Evolutionary conservation across 75 land plant species (phyloP), one percentile per base, ranked within the genome.

Genomic region (Pinus albicaulis): DNA sequence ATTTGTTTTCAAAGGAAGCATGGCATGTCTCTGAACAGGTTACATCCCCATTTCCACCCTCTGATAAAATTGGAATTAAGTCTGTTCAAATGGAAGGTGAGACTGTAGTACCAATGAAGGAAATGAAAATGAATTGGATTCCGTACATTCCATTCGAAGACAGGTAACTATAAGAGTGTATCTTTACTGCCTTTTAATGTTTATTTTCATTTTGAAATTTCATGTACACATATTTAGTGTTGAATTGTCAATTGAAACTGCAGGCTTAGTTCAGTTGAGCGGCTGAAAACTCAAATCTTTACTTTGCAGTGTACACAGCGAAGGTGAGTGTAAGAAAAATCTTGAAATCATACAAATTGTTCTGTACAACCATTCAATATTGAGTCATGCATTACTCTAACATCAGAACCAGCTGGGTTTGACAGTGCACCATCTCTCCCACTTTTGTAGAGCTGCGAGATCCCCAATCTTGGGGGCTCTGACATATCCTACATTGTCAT

Each of bases 41-140:
- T 24, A 87, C 85, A 12, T 95, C 99, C 38, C 93, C 93, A 65
- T 85, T 89, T 77, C 98, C 99, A 48, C 99, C 99, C 14, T 98
- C 99, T 62, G 98, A 98, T 76, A 92, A 98, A 75, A 89, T 98
- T 61, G 99, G 99, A 7, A 86, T 98, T 28, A 98, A 94, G 59
- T 98, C 99, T 69, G 92, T 98, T 57, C 99, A 98, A 81, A 91
- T 93, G 82, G 99, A 91, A 64, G 84, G 65, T 14, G 99, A 98
- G 77, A 91, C 88, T 71, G 88, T 98, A 55, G 80, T 98, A 52
- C 96, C 99, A 17, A 98, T 98, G 99, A 98, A 86, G 76, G 75
- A 90, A 75, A 95, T 98, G 99, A 98, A 98, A 79, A 95, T 98
- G 98, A 91, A 83, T 59, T 98, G 99, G 99, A 86, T 95, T 62